A percentile compares a stretch with the other conserved stretches of the same genome.
Evolutionary conservation across 225 moss, liverwort and hornwort species (phyloP).

Genomic region (Rhytidiadelphus loreus): DNA sequence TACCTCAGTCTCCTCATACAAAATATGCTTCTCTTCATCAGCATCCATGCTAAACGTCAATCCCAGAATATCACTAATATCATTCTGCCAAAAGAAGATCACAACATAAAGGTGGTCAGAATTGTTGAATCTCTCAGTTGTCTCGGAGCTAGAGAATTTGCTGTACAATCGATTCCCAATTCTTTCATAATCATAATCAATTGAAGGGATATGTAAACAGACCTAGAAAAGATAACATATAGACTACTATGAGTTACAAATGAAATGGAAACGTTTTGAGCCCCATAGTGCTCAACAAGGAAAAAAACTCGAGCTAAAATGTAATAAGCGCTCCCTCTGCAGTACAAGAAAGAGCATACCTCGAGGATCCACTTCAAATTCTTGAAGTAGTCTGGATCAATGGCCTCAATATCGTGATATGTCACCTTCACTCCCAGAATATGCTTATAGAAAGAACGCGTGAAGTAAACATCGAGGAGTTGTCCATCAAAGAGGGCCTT

Average conservation of each 20-base stretch:
- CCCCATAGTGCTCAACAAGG: background rate
- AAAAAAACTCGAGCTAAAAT: background rate
- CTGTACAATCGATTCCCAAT: background rate
- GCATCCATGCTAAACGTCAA: slow-evolving; percentile 93
- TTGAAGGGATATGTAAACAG: background rate
- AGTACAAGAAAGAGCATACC: slow-evolving; percentile 20
- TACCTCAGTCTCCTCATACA: slow-evolving; percentile 92
- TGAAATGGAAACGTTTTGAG: background rate
- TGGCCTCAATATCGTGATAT: slow-evolving; percentile 71
- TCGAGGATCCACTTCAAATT: slow-evolving; percentile 94
- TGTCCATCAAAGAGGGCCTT: too few relatives aligned
- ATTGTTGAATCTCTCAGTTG: background rate
- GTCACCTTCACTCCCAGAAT: too few relatives aligned
- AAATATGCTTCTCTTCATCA: slow-evolving; percentile 89
- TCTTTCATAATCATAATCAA: background rate
- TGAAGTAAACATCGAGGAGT: too few relatives aligned
- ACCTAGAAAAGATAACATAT: background rate
- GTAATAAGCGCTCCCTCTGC: background rate
- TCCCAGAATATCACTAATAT: slow-evolving; percentile 68
- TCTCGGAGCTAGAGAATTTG: background rate
- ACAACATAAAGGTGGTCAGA: background rate
- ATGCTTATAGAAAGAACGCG: too few relatives aligned
- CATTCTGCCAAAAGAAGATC: slow-evolving; percentile 44
- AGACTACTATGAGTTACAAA: background rate
- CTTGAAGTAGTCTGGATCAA: slow-evolving; percentile 86